Percentiles rank a stretch among this genome's conserved stretches.
These are phyloP conservation scores for Trametes coccinea DNA, from an alignment of 768 basidiomycete genomes.

Conservation along the genomic window DNA sequence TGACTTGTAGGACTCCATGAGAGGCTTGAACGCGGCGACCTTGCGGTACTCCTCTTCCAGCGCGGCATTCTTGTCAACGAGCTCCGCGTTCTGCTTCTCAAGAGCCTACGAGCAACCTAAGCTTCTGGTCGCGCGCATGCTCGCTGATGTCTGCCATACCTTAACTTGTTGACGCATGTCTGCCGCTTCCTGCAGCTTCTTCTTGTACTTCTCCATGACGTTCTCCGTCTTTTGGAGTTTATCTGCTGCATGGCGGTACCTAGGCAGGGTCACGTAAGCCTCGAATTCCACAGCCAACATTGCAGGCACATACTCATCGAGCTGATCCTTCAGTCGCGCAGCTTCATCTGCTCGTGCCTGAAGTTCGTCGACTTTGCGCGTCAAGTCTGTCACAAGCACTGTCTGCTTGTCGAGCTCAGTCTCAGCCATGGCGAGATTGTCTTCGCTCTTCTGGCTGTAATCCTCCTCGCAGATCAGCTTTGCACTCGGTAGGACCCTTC, in stretches of 20 bases:
- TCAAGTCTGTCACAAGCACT: conserved; percentile 65
- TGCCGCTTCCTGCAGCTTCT: conserved; percentile 93
- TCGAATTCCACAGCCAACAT: not conserved
- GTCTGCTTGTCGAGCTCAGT: conserved; percentile 82
- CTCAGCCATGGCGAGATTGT: conserved; percentile 82
- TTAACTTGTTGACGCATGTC: conserved; percentile 87
- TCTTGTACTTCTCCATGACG: conserved; percentile 98
- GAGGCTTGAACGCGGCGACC: conserved; percentile 79
- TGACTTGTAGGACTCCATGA: conserved; percentile 90
- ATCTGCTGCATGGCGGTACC: conserved; percentile 91
- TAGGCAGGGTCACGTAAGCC: conserved; percentile 32
- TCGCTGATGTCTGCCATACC: conserved; percentile 41
- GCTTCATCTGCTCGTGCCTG: conserved; percentile 77
- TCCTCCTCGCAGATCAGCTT: conserved; percentile 32
- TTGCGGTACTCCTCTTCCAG: conserved; percentile 93
- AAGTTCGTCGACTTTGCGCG: conserved; percentile 78
- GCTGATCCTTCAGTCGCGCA: conserved; percentile 81
- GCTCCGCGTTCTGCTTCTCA: conserved; percentile 89
- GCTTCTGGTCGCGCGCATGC: not conserved
- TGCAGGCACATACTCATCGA: conserved; percentile 76
- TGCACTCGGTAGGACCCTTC: not conserved
- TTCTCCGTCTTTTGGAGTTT: conserved; percentile 93
- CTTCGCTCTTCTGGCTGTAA: conserved; percentile 89
- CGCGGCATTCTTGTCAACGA: conserved; percentile 88
- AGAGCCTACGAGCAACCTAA: conserved; percentile 54